Evolutionary conservation across 1,139 yeast genomes (phyloP), one percentile per base, ranked within the genome.

Genomic region (Candida labiduridarum): DNA sequence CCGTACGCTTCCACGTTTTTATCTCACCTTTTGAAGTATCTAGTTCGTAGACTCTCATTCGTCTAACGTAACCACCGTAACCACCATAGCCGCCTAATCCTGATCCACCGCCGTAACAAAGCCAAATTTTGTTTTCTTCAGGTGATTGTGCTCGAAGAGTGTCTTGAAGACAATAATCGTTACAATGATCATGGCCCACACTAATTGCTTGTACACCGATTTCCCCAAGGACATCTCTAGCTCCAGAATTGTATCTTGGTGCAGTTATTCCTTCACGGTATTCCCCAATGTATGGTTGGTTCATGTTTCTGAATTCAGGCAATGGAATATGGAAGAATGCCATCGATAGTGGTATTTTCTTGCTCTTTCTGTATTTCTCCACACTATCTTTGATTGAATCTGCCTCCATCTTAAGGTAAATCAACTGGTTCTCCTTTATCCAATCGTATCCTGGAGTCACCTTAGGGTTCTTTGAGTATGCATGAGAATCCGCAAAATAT

Each of bases 51-150:
- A 85, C 61, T 48, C 98, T 74, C 49, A 90, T 63, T 51, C 97
- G 77, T 59, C 99, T 79, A 11, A 86, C 73, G 46, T 87, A 89
- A 0, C 94, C 96, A 0, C 90, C 92, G 63, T 91, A 89, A 0
- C 97, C 97, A 4, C 87, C 96, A 62, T 91, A 91, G 0, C 97
- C 99, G 41, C 97, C 98, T 69, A 89, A 95, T 3, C 98, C 99
- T 1, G 80, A 78, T 0, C 87, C 96, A 39, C 99, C 99, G 2
- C 96, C 98, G 61, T 89, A 90, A 62, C 99, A 94, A 41, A 92
- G 71, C 96, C 96, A 89, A 34, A 89, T 70, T 43, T 78, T 76
- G 45, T 77, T 72, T 30, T 71, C 65, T 3, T 68, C 66, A 8
- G 55, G 55, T 25, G 56, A 55, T 14, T 65, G 62, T 19, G 60